These are phyloP conservation scores for Zanthoxylum bungeanum DNA, from an alignment of 345 rosid species.

Conservation along the genomic window DNA sequence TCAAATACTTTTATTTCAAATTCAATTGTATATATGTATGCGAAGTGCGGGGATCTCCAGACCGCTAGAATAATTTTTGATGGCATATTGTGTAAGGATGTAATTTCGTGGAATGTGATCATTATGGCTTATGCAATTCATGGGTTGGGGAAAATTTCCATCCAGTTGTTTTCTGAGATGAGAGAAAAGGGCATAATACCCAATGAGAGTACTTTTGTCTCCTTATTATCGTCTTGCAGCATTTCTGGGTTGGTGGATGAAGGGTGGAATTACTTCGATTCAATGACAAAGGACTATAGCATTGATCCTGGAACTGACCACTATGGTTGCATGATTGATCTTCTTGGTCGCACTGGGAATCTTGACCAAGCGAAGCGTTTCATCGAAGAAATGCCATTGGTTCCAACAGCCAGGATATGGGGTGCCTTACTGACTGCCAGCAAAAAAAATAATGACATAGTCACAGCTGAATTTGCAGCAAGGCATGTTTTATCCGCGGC, in stretches of 20 bases:
- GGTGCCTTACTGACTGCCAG: constrained; percentile 74
- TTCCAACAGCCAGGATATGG: constrained; percentile 69
- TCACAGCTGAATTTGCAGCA: constrained; percentile 60
- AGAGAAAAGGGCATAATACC: constrained; percentile 44
- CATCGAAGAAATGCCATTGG: constrained; percentile 55
- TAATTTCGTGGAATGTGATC: constrained; percentile 73
- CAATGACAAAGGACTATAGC: constrained; percentile 53
- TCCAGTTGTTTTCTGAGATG: constrained; percentile 54
- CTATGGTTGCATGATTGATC: constrained; percentile 73
- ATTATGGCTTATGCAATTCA: constrained; percentile 75
- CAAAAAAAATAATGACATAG: constrained; percentile 46
- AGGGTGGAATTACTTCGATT: constrained; percentile 65
- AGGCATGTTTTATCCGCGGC: constrained; percentile 36
- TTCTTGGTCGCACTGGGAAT: constrained; percentile 60
- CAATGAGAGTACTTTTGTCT: constrained; percentile 62
- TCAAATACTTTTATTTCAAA: constrained; percentile 50
- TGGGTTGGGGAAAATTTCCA: constrained; percentile 49
- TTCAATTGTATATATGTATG: constrained; percentile 61
- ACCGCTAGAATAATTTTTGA: constrained; percentile 58
- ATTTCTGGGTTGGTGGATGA: constrained; percentile 62
- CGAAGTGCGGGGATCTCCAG: constrained; percentile 65
- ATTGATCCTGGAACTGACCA: constrained; percentile 78
- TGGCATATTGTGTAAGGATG: constrained; percentile 38
- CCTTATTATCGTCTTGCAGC: constrained; percentile 68
- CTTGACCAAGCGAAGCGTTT: constrained; percentile 48